A percentile compares a stretch with the other conserved stretches of the same genome.
Evolutionary conservation across 495 filamentous ascomycete species (phyloP).

Genomic region (Neurospora cerealis): DNA sequence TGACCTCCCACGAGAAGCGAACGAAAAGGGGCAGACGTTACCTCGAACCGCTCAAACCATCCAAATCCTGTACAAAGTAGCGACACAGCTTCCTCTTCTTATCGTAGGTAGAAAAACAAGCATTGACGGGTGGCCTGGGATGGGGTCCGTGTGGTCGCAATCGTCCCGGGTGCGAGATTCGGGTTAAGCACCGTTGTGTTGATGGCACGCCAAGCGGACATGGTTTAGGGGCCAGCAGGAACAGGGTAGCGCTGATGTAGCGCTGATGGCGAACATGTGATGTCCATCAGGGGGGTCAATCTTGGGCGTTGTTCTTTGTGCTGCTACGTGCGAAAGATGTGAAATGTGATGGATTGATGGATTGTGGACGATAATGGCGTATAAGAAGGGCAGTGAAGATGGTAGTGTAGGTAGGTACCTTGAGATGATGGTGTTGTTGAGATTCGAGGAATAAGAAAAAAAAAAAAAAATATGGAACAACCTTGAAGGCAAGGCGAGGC

Average conservation of each 20-base stretch:
- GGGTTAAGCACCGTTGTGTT: background rate
- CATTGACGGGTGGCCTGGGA: background rate
- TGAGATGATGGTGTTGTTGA: background rate
- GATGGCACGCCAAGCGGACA: background rate
- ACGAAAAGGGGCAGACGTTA: background rate
- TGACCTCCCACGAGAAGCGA: background rate
- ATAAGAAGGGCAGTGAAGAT: background rate
- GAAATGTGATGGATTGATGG: background rate
- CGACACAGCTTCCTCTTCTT: background rate
- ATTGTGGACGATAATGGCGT: background rate
- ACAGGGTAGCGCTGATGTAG: background rate
- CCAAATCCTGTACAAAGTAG: background rate
- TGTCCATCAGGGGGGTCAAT: background rate
- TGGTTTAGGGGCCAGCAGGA: background rate
- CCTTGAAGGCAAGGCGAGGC: background rate
- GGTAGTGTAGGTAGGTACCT: background rate
- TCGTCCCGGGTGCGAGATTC: background rate
- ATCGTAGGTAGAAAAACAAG: background rate
- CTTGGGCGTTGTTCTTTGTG: background rate
- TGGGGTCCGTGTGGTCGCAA: background rate
- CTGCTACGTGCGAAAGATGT: background rate
- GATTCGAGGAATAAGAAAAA: background rate
- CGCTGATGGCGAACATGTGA: background rate
- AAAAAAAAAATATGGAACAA: background rate
- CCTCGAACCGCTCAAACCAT: background rate